Conservation (phyloP, 2,329 filamentous ascomycete genomes). For the Neonectria punicea region DNA sequence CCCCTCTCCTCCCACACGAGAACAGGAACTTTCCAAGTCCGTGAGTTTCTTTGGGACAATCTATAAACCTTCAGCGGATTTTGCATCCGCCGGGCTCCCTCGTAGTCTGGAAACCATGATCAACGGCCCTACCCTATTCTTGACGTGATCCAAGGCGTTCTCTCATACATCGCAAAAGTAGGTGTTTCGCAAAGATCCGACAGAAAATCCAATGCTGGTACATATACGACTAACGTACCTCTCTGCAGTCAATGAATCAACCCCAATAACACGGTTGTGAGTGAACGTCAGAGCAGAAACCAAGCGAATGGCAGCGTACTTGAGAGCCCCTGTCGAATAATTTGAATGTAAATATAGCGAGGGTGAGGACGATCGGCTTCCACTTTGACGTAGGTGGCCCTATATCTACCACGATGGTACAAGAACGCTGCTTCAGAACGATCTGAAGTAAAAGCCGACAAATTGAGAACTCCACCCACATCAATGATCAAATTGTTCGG, state of each 20-base stretch:
- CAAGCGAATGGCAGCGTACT: background rate
- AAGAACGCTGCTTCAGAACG: background rate
- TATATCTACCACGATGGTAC: too few species aligned
- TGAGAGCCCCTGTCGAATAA: too few species aligned
- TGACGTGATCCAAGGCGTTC: slow-evolving; percentile 41
- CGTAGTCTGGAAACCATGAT: slow-evolving; percentile 43
- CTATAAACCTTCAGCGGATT: too few species aligned
- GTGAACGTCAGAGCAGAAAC: background rate
- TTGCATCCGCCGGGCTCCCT: slow-evolving; percentile 41
- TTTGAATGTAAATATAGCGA: background rate
- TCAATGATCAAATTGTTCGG: background rate
- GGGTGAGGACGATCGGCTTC: background rate
- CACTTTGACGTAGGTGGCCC: too few species aligned
- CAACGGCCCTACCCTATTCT: slow-evolving; percentile 30
- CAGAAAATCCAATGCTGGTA: slow-evolving; percentile 60
- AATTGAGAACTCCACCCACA: too few species aligned
- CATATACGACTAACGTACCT: slow-evolving; percentile 64
- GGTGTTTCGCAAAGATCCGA: slow-evolving; percentile 53
- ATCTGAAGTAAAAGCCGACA: background rate
- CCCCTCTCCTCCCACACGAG: too few species aligned
- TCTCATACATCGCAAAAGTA: slow-evolving; percentile 63
- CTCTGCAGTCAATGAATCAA: slow-evolving; percentile 60
- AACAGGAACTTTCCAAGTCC: too few species aligned
- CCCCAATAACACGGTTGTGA: slow-evolving; percentile 22
- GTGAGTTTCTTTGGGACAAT: too few species aligned